Base-by-base conservation (phyloP, 2,329 filamentous ascomycete species). In the Clonostachys chloroleuca region DNA sequence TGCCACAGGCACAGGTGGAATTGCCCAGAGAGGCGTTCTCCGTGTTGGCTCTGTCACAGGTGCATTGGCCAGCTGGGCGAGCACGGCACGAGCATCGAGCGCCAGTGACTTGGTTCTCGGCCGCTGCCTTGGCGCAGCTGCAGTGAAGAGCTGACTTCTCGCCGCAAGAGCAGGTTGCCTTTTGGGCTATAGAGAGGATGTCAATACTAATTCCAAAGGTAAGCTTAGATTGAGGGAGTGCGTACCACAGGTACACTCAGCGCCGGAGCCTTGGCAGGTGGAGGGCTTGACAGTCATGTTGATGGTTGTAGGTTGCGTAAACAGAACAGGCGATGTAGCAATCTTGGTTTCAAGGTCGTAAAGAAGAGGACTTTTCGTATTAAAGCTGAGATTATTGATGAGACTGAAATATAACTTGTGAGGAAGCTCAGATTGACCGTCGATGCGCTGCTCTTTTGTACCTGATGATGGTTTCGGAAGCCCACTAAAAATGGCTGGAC, bases 141-240 rank as follows among this genome's bases (percentile, higher is more conserved):
- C 92, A 97, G 65, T 92, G 78, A 43, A 96, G 82, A 44, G 92
- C 92, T 5, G 84, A 81, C 64, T 94, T 80, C 75, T 96, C 84
- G 62, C 92, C 92, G 66, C 92, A 97, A 14, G 89, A 95, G 81
- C 91, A 96, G 50, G 76, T 85, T 9, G 83, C 83, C 67, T 85
- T 76, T 58, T 81, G 67, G 56, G 81, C 82, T 81, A 4, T 30
- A 30, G 8, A 30, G 24, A 30, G 8, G 8, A 30, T 10, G 24
- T 55, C 41, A 17, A 18, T 46, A 47, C 6, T 47, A 51, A 53
- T 51, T 48, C 44, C 9, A 18, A 17, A 17, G 6, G 17, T 36
- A 16, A 8, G 16, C 33, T 16, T 30, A n/a, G n/a, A 33, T 2
- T 6, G 33, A 30, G 37, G 50, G 45, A 37, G 47, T 47, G 69